These are phyloP conservation scores for Phytopythium boreale DNA, from an alignment of 352 stramenopile species.

Conservation along the genomic window DNA sequence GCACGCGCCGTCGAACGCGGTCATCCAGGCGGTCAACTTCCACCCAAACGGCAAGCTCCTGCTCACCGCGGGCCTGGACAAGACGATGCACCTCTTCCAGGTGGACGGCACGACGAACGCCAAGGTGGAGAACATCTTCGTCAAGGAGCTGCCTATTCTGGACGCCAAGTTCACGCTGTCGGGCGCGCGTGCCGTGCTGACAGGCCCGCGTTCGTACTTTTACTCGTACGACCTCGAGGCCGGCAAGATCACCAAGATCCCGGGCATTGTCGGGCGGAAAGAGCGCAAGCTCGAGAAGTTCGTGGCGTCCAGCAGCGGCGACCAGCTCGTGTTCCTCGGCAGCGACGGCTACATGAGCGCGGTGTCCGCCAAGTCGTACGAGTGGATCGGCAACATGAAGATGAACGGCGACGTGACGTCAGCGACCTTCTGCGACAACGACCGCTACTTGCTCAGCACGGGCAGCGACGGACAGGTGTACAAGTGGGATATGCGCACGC, in stretches of 20 bases:
- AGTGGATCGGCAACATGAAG: conserved; percentile 94
- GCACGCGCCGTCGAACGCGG: conserved; percentile 75
- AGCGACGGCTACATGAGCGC: conserved; percentile 96
- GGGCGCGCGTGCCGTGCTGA: conserved; percentile 87
- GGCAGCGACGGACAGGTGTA: conserved; percentile 96
- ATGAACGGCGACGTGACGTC: conserved; percentile 93
- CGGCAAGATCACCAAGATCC: conserved; percentile 91
- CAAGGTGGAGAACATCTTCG: conserved; percentile 88
- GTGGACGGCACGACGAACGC: conserved; percentile 87
- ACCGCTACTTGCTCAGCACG: conserved; percentile 91
- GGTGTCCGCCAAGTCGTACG: conserved; percentile 88
- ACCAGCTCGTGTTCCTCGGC: conserved; percentile 92
- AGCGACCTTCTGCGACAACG: conserved; percentile 91
- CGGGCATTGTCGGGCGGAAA: conserved; percentile 81
- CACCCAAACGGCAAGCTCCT: conserved; percentile 87
- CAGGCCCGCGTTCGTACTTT: conserved; percentile 93
- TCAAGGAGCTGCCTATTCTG: conserved; percentile 89
- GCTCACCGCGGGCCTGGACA: conserved; percentile 90
- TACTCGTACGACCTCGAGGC: conserved; percentile 96
- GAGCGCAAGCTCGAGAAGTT: conserved; percentile 93
- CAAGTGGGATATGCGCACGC: conserved; percentile 92
- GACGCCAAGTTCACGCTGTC: conserved; percentile 81
- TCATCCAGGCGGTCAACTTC: conserved; percentile 89
- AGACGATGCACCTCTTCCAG: conserved; percentile 92
- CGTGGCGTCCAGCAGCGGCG: conserved; percentile 84